Base-by-base conservation (phyloP, 345 rosid species). In the Eucalyptus leucophloia region DNA sequence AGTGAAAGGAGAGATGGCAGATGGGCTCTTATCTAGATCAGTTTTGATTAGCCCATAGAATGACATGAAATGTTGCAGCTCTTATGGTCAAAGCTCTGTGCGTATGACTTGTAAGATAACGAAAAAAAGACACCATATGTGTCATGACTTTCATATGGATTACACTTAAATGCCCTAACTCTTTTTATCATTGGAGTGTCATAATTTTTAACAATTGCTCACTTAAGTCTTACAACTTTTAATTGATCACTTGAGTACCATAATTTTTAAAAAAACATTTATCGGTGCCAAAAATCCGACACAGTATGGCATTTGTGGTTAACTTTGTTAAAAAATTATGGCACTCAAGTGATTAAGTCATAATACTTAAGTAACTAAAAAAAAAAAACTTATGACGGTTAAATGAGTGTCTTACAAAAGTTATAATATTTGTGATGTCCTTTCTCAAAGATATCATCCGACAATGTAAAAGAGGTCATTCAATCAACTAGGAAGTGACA, bases 271-370 rank as follows among this genome's bases (percentile, higher is more conserved):
- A 53, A 53, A 53, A 53, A 53, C 58, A 53, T 53, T 53, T 53
- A 53, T 53, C 11, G 0, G 1, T 53, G 1, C 58, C 58, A 53
- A 53, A 19, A 53, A 53, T 19, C 0, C 1, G 1, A 53, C 2
- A 4, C 0, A 1, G 0, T 53, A 8, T 53, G 26, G 58, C 11
- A 8, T 53, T 53, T 53, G 5, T 53, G 58, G 58, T 53, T 11
- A 53, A 53, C 58, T 19, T 53, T 53, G 11, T 53, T 8, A 53
- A 53, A 53, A 53, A 19, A 53, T 53, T 53, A 21, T 53, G 11
- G 26, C 58, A 53, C 58, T 53, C 58, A 53, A 53, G 26, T 53
- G 58, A 53, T 53, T 53, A 53, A 53, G 26, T 53, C 26, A 53
- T 53, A 53, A 21, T 53, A 21, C 58, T 21, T 53, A 21, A 53